Percentiles rank a stretch among this genome's conserved stretches.
Evolutionary conservation across 179 eudicot genomes (phyloP).

Genomic region (Corrigiola litoralis): DNA sequence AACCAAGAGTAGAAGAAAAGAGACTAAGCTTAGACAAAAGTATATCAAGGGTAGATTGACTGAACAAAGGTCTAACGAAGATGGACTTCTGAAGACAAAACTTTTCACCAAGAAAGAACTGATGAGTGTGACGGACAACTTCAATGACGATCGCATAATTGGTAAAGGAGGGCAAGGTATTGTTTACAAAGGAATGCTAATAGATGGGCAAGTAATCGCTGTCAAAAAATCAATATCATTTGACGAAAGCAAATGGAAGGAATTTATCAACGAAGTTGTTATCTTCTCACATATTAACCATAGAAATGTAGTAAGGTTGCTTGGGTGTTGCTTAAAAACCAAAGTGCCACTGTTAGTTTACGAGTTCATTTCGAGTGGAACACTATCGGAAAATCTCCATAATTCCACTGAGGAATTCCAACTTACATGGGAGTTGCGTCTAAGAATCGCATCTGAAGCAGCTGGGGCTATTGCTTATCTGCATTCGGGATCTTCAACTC

Average conservation of each 20-base stretch:
- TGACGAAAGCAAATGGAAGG: not conserved
- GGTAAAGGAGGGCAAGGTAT: conserved; percentile 12
- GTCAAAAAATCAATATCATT: not conserved
- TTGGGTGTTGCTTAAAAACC: not conserved
- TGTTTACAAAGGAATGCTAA: conserved; percentile 11
- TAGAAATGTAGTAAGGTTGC: not conserved
- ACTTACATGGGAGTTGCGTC: not conserved
- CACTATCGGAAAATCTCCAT: not conserved
- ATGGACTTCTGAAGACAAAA: not conserved
- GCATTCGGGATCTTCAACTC: not conserved
- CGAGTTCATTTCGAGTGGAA: not conserved
- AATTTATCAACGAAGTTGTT: not conserved
- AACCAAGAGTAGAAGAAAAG: not conserved
- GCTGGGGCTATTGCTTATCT: not conserved
- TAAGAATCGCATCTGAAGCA: not conserved
- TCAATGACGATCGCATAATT: conserved; percentile 5
- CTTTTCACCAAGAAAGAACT: not conserved
- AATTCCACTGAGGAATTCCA: not conserved
- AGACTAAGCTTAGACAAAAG: not conserved
- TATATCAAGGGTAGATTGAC: not conserved
- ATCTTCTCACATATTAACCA: not conserved
- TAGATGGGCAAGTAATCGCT: not conserved
- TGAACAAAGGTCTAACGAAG: not conserved
- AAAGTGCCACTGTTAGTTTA: not conserved
- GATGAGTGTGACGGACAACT: conserved; percentile 8